Evolutionary conservation across 75 land plant genomes (phyloP).

Genomic region (Adiantum capillusveneris): DNA sequence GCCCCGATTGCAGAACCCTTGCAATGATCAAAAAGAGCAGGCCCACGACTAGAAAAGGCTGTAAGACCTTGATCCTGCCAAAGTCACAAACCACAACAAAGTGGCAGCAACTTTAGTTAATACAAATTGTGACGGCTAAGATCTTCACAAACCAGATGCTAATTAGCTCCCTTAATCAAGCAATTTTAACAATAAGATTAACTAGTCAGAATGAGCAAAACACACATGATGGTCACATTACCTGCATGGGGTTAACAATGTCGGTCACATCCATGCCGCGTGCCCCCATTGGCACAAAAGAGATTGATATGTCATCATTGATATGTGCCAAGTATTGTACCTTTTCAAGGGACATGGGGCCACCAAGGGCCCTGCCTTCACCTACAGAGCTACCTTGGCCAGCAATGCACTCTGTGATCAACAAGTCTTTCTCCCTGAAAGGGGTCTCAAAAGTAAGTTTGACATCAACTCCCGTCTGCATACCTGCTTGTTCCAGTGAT

Average conservation of each 20-base stretch:
- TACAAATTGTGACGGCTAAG: not conserved
- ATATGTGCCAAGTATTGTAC: slow-evolving; percentile 52
- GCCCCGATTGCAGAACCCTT: slow-evolving; percentile 34
- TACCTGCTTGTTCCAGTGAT: slow-evolving; percentile 41
- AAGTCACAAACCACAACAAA: not conserved
- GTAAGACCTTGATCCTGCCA: slow-evolving; percentile 28
- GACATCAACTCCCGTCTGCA: slow-evolving; percentile 51
- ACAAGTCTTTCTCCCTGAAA: slow-evolving; percentile 52
- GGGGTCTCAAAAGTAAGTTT: slow-evolving; percentile 66
- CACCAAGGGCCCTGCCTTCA: slow-evolving; percentile 24
- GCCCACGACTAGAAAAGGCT: slow-evolving; percentile 22
- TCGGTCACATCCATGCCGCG: slow-evolving; percentile 48
- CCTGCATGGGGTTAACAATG: slow-evolving; percentile 47
- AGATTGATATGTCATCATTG: slow-evolving; percentile 39
- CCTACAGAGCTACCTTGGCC: slow-evolving; percentile 19
- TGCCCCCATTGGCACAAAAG: slow-evolving; percentile 65
- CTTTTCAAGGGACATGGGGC: slow-evolving; percentile 49
- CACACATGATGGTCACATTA: slow-evolving; percentile 17
- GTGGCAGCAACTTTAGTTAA: not conserved
- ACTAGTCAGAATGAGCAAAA: too few relatives aligned
- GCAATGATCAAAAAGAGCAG: slow-evolving; percentile 24
- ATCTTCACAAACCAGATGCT: too few relatives aligned
- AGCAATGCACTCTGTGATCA: slow-evolving; percentile 53
- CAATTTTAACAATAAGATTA: slow-evolving; percentile 6
- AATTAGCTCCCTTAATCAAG: too few relatives aligned